Percentiles rank a stretch among this genome's conserved stretches.
Evolutionary conservation across 805 yeast genomes (phyloP).

Genomic region (Allodekkera sacchari): DNA sequence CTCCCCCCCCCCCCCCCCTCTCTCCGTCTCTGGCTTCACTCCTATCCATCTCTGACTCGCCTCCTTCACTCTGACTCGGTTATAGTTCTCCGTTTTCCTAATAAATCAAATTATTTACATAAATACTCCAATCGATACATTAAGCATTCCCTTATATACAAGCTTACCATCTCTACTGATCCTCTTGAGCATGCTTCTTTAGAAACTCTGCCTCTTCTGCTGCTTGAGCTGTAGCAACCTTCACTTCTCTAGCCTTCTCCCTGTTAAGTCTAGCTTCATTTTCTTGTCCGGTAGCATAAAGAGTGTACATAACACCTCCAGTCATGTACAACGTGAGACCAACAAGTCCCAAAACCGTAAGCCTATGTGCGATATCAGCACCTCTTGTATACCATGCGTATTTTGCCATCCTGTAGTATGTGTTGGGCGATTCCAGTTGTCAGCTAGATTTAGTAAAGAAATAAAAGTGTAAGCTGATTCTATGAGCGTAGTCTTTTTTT

Average conservation of each 20-base stretch:
- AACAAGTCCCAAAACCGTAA: conserved; percentile 57
- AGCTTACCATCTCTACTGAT: too few relatives aligned
- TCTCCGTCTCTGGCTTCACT: not conserved
- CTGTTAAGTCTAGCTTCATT: conserved; percentile 35
- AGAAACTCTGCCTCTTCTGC: conserved; percentile 3
- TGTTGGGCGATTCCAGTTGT: too few relatives aligned
- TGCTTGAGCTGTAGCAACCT: conserved; percentile 13
- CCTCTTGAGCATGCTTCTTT: too few relatives aligned
- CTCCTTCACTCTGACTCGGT: not conserved
- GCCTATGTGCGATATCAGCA: conserved; percentile 64
- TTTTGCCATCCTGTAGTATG: too few relatives aligned
- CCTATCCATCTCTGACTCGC: not conserved
- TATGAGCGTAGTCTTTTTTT: too few relatives aligned
- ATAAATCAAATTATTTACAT: not conserved
- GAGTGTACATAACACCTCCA: conserved; percentile 42
- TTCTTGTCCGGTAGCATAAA: conserved; percentile 44
- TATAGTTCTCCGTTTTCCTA: not conserved
- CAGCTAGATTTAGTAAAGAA: too few relatives aligned
- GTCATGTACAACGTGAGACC: conserved; percentile 44
- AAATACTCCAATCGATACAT: too few relatives aligned
- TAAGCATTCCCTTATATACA: too few relatives aligned
- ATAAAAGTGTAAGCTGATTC: too few relatives aligned
- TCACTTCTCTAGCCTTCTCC: conserved; percentile 21
- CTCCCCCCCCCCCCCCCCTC: too few relatives aligned
- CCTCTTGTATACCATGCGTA: conserved; percentile 73